Percentiles rank a stretch among this genome's conserved stretches.
These are phyloP conservation scores for Fusarium sp. DNA, from an alignment of 2,329 filamentous ascomycete genomes.

Conservation along the genomic window DNA sequence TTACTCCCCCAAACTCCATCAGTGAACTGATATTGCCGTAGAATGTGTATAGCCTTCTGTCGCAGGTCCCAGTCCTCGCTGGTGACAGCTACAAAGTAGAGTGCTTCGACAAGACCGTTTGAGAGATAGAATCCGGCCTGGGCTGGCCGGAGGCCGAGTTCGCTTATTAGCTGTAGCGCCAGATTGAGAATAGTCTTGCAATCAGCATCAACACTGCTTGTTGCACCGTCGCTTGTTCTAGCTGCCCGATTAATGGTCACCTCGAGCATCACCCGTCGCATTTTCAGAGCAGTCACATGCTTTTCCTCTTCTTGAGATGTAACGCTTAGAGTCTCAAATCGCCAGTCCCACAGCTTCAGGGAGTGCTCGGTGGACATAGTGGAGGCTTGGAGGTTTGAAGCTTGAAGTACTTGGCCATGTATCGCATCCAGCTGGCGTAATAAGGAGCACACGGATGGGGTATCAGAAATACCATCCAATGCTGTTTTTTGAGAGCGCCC, in stretches of 20 bases:
- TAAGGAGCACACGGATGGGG: fast-evolving
- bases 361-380: fast-evolving
- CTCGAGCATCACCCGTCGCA: neutral
- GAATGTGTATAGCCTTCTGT: fast-evolving
- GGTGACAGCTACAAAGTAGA: neutral
- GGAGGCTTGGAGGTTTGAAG: fast-evolving
- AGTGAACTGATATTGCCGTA: neutral
- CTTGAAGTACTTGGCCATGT: neutral
- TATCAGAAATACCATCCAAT: fast-evolving
- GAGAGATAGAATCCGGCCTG: fast-evolving
- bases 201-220: fast-evolving
- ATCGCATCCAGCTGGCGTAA: neutral
- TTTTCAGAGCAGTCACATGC: neutral
- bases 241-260: fast-evolving
- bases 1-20: neutral
- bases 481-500: neutral
- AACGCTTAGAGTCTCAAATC: fast-evolving
- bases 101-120: neutral
- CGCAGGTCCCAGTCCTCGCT: neutral
- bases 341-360: neutral
- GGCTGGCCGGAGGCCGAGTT: neutral
- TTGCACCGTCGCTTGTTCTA: fast-evolving
- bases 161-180: fast-evolving
- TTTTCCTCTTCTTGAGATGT: neutral
- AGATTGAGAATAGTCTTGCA: neutral